Evolutionary conservation across 306 rosid species (phyloP), one percentile per base, ranked within the genome.

Genomic region (Vigna trinervia): DNA sequence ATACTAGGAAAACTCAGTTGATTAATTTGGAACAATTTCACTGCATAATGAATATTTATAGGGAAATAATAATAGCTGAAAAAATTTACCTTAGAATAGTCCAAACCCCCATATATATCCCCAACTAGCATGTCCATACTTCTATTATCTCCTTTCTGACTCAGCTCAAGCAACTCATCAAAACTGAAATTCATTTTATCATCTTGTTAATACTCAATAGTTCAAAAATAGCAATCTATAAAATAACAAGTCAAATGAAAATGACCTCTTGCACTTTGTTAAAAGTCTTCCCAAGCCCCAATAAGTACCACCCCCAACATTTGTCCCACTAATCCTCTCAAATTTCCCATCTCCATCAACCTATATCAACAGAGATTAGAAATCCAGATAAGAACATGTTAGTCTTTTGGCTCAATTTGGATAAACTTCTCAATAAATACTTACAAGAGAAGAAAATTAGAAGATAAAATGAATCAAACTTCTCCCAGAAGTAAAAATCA

Each of bases 291-390:
- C 99, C 89, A 96, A 82, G 39, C 99, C 99, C 98, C 99, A 96
- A 41, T 96, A 96, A 53, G 99, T 96, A 61, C 99, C 99, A 8
- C 99, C 99, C 83, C 99, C 99, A 76, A 96, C 99, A 88, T 96
- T 96, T 81, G 99, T 96, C 57, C 99, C 99, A 83, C 99, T 96
- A 68, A 96, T 85, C 78, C 99, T 87, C 87, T 96, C 89, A 87
- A 89, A 96, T 82, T 89, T 91, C 20, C 99, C 99, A 23, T 96
- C 99, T 58, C 99, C 99, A 69, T 92, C 98, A 87, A 92, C 99
- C 99, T 96, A 68, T 77, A 70, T 71, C 57, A 61, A 58, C 26
- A 78, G 66, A 71, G 54, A 66, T 70, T 75, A 56, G 58, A 73
- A 77, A 58, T 63, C 66, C 20, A 60, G 41, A 77, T 72, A 59